Base-by-base conservation (phyloP, 208 protist genomes). In the Wallacemonas sp. region DNA sequence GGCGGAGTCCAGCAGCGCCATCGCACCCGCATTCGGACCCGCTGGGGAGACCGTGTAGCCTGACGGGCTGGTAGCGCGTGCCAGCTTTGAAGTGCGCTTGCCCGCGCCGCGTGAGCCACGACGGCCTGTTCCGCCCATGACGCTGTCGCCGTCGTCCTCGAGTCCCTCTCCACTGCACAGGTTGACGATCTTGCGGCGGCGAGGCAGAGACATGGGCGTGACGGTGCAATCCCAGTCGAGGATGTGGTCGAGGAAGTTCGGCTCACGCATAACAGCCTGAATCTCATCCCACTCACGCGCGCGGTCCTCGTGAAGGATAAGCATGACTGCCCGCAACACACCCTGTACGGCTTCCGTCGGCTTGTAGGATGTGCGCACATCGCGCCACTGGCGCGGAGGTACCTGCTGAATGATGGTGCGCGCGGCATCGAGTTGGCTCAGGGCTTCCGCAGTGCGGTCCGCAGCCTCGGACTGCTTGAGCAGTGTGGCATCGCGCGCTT, bases 281-380 rank as follows among this genome's bases (percentile, higher is more conserved):
- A 89, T 86, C 21, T 60, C 66, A 34, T 87, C 79, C 86, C 78
- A 87, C 2, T 17, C 32, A 15, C 34, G 71, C 24, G 66, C 69
- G 48, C 58, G 68, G 63, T 92, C 86, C 76, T 92, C 83, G 70
- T 81, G 71, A 6, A 92, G 68, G 29, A 88, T 70, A 39, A 92
- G 58, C 83, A 92, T 83, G 26, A 92, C 45, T 1, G 83, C 73
- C 21, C 78, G 79, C 36, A 79, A 19, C 45, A 89, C 41, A 26
- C 72, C 57, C 1, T 72, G 2, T n/a, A 86, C 32, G 8, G 69
- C 66, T 19, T 68, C 57, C 30, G 67, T 33, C 12, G 76, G 65
- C 24, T 68, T 68, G 41, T 46, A 65, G 0, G 63, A 55, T 15
- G 68, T 65, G 57, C 85, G 81, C 59, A 87, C 53, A 37, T 76